Base-by-base conservation (phyloP, 768 basidiomycete genomes). In the Tricholomella constricta region DNA sequence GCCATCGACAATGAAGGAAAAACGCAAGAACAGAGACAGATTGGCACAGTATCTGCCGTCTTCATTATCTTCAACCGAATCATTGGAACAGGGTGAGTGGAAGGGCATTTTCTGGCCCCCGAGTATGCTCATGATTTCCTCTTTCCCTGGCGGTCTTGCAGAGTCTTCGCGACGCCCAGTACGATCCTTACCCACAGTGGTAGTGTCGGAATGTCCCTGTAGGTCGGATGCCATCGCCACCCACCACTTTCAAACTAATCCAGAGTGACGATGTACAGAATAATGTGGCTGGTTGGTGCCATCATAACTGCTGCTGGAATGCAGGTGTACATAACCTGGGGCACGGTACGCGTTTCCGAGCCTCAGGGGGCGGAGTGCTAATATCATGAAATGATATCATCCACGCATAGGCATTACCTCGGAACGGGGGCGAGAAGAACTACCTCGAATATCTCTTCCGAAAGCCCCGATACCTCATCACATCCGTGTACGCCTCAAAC, bases 341-440 rank as follows among this genome's bases (percentile, higher is more conserved):
- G 74, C 23, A 65, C 69, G 6, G 73, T 74, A 53, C 17, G 73
- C 49, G 1, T 36, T 3, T 17, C 40, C n/a, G n/a, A 27, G 6
- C 43, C n/a, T 32, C 1, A 45, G 43, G 9, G 15, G 29, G 11
- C 41, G 20, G 15, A 34, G 8, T 11, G 9, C 29, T 36, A 15
- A 25, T 9, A 7, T 38, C 26, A 46, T 20, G 22, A 35, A 14
- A 31, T 36, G 3, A 38, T 48, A 26, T 40, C 38, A 56, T 32
- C 17, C 29, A 3, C 25, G 1, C 19, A 15, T 29, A 75, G 83
- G 84, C 78, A 11, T 64, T 88, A 1, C 86, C 86, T 1, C 71
- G 75, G 15, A 86, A 75, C 42, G 86, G 86, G 10, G 87, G 82
- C n/a, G 86, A 88, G 67, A 87, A 87, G 65, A 85, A 81, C 40